phyloP scores from a whole-genome alignment of 345 rosid species.

The Eucalyptus sp. region DNA sequence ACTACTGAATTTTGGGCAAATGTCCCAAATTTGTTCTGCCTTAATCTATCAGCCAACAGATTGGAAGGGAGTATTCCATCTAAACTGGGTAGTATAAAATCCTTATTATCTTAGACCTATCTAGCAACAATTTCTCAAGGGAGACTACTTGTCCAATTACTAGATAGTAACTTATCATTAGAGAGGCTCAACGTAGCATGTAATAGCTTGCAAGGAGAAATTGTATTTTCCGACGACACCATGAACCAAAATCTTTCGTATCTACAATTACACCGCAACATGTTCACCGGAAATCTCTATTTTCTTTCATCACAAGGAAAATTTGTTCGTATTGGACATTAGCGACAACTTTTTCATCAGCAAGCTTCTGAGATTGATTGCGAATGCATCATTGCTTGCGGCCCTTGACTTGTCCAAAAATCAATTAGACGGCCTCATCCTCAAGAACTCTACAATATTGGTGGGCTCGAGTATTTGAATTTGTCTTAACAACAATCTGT shows the following conservation, averaged over 20 bases:
- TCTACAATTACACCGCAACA: no score
- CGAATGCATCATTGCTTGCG: fast-evolving
- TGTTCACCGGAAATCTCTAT: no score
- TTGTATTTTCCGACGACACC: neutral
- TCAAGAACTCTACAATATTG: neutral
- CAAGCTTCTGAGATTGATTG: neutral
- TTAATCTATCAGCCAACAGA: neutral
- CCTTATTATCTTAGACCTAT: fast-evolving
- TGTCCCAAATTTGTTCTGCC: fast-evolving
- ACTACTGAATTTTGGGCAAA: neutral
- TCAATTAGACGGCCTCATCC: neutral
- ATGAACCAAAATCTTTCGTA: no score
- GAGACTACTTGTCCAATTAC: neutral
- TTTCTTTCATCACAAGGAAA: neutral
- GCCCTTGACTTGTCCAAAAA: neutral
- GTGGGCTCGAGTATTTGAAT: neutral
- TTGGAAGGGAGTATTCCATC: neutral
- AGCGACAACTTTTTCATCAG: neutral
- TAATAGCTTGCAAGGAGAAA: neutral
- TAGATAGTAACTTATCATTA: neutral
- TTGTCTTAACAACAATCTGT: neutral
- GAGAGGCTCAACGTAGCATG: fast-evolving
- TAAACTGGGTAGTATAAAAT: neutral
- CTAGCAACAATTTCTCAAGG: neutral
- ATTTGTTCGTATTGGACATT: neutral